Evolutionary conservation across 306 rosid species (phyloP), one percentile per base, ranked within the genome.

Genomic region (Cucurbita moschata): DNA sequence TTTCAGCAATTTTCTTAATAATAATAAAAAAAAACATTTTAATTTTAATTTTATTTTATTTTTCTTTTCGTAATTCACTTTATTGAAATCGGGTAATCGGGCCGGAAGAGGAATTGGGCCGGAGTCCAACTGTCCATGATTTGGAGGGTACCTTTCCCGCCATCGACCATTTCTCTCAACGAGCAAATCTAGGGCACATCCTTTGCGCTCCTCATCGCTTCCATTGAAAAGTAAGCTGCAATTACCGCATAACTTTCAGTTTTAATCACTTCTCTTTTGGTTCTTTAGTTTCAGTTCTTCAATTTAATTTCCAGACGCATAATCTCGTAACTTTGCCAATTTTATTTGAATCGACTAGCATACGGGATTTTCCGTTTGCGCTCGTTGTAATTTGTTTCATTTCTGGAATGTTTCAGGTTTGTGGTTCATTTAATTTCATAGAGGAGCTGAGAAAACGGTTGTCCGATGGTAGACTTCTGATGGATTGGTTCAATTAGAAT

Each of bases 391-490:
- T 23, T 13, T 12, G 70, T 21, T 7, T 7, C 21, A 26, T 15
- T 70, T 50, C 59, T 50, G 10, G 43, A 44, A 47, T 50, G 3
- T 70, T 50, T 14, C 59, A 70, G 74, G 59, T 37, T 49, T 1
- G 13, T 46, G 30, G 56, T 13, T 51, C 56, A 7, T 68, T 46
- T 68, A 23, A 68, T 68, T 68, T 37, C 10, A 4, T 42, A 43
- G 46, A 55, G 83, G 53, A 75, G 59, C 82, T 65, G 69, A 63
- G 21, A 49, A 75, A 43, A 56, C 59, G 21, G 59, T 8, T 52
- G 26, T 38, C 51, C 49, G 76, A 83, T 80, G 87, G 87, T 83
- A 52, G 50, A 69, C 53, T 74, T 75, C 43, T 7, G 12, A 23
- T 30, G 2, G 12, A 26, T 30, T 21, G 13, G 15, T 5, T 30